These are phyloP conservation scores for Cryphonectria nitschkei DNA, from an alignment of 2,329 filamentous ascomycete genomes.

Conservation along the genomic window DNA sequence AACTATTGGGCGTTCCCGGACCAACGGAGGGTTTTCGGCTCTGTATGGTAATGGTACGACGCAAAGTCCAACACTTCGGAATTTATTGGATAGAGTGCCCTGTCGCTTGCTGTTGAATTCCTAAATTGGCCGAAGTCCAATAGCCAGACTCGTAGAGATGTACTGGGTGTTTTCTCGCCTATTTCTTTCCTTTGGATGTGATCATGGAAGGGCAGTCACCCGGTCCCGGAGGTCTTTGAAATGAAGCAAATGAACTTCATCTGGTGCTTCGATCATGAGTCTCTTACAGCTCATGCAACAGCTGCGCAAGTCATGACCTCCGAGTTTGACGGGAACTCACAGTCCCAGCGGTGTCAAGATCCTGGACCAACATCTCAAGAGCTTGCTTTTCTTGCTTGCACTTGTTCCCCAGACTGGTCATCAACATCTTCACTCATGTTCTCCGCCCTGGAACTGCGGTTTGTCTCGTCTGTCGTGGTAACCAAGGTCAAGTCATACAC, in stretches of 20 bases:
- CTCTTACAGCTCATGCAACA: not conserved
- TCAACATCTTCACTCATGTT: not conserved
- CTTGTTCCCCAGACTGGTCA: not conserved
- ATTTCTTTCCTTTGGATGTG: not conserved
- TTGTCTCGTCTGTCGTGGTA: not conserved
- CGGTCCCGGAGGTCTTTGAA: not conserved
- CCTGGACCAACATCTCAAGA: not conserved
- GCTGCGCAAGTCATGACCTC: not conserved
- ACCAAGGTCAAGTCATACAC: not conserved
- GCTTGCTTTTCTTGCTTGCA: not conserved
- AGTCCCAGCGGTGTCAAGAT: no score
- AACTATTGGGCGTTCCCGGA: not conserved
- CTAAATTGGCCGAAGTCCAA: not conserved
- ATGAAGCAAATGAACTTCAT: not conserved
- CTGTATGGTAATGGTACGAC: not conserved
- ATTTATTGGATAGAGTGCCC: not conserved
- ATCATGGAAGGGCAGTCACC: not conserved
- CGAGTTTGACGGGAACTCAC: not conserved
- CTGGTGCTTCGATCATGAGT: not conserved
- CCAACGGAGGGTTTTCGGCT: not conserved
- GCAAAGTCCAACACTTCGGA: not conserved
- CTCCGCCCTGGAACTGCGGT: not conserved
- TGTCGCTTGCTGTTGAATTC: not conserved
- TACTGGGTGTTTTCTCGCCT: not conserved
- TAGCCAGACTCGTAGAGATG: not conserved